Percentiles rank a stretch among this genome's conserved stretches.
Conservation (phyloP, 495 filamentous ascomycete species). For the Terfezia boudieri region DNA sequence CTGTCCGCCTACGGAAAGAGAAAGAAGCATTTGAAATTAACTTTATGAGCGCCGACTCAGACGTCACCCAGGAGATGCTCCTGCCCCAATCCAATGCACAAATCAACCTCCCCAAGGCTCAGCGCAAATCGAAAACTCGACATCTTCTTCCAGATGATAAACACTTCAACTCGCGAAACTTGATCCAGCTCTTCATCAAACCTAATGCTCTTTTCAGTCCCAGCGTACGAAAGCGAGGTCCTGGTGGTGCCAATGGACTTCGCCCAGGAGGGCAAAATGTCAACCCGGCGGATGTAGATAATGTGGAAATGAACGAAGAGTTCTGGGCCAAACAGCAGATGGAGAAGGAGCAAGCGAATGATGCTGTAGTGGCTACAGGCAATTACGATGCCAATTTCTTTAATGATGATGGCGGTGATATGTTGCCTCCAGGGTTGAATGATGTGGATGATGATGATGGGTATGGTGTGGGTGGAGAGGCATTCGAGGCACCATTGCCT, state of each 20-base stretch:
- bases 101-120: constrained; percentile 69
- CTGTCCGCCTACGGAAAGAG: constrained; percentile 41
- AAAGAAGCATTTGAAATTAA: constrained; percentile 93
- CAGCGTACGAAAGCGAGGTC: constrained; percentile 17
- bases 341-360: constrained; percentile 14
- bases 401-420: constrained; percentile 71
- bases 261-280: constrained; percentile 27
- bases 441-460: constrained; percentile 62
- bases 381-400: constrained; percentile 97
- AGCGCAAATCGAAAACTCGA: constrained; percentile 81
- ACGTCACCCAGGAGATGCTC: constrained; percentile 59
- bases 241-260: constrained; percentile 20
- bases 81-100: constrained; percentile 55
- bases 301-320: constrained; percentile 68
- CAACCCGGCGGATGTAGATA: constrained; percentile 23
- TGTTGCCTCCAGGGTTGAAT: constrained; percentile 15
- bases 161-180: constrained; percentile 83
- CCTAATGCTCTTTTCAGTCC: constrained; percentile 43
- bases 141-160: constrained; percentile 95
- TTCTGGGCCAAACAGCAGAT: constrained; percentile 77
- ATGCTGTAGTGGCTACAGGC: constrained; percentile 34
- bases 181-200: constrained; percentile 81
- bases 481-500: constrained; percentile 71
- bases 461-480: constrained; percentile 65
- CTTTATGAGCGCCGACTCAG: constrained; percentile 46